Evolutionary conservation across 176 grass and related monocot species (phyloP).

Genomic region (Paspalum vaginatum): DNA sequence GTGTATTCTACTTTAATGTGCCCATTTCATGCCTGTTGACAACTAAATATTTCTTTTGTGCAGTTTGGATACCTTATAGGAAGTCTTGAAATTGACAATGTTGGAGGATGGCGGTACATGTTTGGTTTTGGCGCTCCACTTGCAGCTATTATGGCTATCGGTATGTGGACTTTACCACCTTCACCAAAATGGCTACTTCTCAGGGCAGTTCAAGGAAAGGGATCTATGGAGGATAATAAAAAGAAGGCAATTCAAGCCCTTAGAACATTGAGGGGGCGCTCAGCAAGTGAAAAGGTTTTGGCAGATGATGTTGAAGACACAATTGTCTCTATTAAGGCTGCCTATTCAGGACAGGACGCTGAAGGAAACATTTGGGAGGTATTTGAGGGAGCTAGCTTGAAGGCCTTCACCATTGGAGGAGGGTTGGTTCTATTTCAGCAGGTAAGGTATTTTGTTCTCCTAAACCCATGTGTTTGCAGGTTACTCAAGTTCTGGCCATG

Average conservation of each 20-base stretch:
- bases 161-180: constrained; percentile 74
- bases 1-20: constrained; percentile 3
- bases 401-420: constrained; percentile 93
- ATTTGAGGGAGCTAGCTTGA: constrained; percentile 91
- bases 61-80: constrained; percentile 86
- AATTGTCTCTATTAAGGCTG: constrained; percentile 74
- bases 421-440: constrained; percentile 96
- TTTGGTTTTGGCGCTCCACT: constrained; percentile 80
- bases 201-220: constrained; percentile 84
- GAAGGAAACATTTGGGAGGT: constrained; percentile 84
- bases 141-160: constrained; percentile 77
- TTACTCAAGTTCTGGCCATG: constrained; percentile 1
- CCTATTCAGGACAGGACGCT: constrained; percentile 66
- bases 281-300: constrained; percentile 60
- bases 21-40: constrained; percentile 25
- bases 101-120: constrained; percentile 97
- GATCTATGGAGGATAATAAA: constrained; percentile 70
- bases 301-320: constrained; percentile 75
- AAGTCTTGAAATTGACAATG: constrained; percentile 69
- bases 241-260: constrained; percentile 74
- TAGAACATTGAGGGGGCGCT: constrained; percentile 59
- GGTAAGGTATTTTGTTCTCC: constrained; percentile 65
- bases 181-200: constrained; percentile 95
- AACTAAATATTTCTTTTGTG: constrained; percentile 36
- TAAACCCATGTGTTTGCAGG: constrained; percentile 23